Evolutionary conservation across 352 stramenopile genomes (phyloP).

Genomic region (Phytophthora capsici): DNA sequence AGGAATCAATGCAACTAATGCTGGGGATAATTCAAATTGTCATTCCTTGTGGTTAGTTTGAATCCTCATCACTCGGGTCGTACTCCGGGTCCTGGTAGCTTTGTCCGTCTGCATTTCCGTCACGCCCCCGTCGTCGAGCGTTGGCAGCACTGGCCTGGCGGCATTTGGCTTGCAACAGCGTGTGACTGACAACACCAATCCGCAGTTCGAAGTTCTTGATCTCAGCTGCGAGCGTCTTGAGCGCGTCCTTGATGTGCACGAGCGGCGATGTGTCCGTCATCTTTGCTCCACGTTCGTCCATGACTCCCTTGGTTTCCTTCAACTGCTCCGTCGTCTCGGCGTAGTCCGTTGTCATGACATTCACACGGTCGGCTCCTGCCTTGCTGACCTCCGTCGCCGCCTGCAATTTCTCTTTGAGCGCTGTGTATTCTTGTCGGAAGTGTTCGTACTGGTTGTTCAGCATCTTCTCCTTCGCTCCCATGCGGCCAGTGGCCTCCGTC

Average conservation of each 20-base stretch:
- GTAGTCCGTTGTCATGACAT: conserved; percentile 80
- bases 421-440: conserved; percentile 67
- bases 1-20: conserved; percentile 9
- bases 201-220: conserved; percentile 87
- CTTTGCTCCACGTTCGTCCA: conserved; percentile 84
- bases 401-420: conserved; percentile 71
- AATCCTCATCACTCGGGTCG: conserved; percentile 84
- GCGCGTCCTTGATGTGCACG: conserved; percentile 84
- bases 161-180: conserved; percentile 75
- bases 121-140: conserved; percentile 39
- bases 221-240: conserved; percentile 76
- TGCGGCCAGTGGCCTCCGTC: conserved; percentile 61
- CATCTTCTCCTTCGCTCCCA: conserved; percentile 77
- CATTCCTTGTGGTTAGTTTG: conserved; percentile 46
- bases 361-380: conserved; percentile 68
- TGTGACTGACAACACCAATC: conserved; percentile 83
- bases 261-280: conserved; percentile 89
- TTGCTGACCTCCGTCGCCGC: conserved; percentile 70
- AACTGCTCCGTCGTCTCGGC: conserved; percentile 77
- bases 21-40: conserved; percentile 18
- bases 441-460: conserved; percentile 86
- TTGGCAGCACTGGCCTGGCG: conserved; percentile 55
- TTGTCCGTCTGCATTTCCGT: conserved; percentile 37
- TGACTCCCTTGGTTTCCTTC: conserved; percentile 74
- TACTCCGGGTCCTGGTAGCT: conserved; percentile 80